Base-by-base conservation (phyloP, 176 grass and related monocot species). In the Elaeis guineensis region DNA sequence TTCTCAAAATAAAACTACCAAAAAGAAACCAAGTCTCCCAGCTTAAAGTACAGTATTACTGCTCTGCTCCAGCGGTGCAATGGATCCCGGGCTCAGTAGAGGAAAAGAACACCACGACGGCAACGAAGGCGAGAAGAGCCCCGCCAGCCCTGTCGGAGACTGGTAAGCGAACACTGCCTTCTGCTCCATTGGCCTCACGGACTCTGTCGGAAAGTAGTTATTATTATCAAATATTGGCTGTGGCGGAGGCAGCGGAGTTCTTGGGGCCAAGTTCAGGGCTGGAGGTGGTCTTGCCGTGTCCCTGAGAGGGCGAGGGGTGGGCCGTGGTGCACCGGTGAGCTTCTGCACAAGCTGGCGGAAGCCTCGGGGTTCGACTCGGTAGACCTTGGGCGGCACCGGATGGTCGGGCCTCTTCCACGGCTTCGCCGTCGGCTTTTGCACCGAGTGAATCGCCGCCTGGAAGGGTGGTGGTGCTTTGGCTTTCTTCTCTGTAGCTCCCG, bases 271-370 rank as follows among this genome's bases (percentile, higher is more conserved):
- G 57, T 24, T 58, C 2, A 69, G 48, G 18, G 55, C 58, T 18
- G 65, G 65, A 3, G 75, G 75, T 19, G 75, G 58, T 3, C 16
- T 23, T 6, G 69, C 65, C 2, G 65, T 61, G 1, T 28, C 23
- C 39, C 58, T 76, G 53, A 52, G 62, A 19, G 29, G 73, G 29
- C 63, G 62, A 20, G 55, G 55, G 14, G 57, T 17, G 28, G 52
- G 1, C 17, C 3, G 12, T 9, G 52, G 57, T 26, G 66, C 57
- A 9, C 75, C 75, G 5, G 75, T 77, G 14, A 77, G 57, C 22
- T 25, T 61, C 64, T 77, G 75, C 49, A 77, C 75, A 15, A 77
- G 65, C 26, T 77, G 65, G 52, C 75, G 67, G 65, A 77, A 77
- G 19, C 50, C 75, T 1, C 58, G 56, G 19, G 58, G 75, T 3